Evolutionary conservation across 495 filamentous ascomycete genomes (phyloP).

Genomic region (Cercophora scortea): DNA sequence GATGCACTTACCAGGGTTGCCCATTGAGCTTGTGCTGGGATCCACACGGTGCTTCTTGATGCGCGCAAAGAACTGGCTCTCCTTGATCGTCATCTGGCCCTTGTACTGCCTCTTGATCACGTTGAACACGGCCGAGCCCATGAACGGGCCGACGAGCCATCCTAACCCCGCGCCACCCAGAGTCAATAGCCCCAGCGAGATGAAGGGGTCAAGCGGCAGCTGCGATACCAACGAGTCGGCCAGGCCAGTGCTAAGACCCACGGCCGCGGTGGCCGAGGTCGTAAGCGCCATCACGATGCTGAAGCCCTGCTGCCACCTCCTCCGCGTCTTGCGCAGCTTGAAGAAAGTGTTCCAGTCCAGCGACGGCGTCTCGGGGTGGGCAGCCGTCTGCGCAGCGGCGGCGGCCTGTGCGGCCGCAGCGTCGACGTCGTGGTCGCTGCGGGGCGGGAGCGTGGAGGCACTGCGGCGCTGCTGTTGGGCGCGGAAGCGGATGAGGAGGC

Average conservation of each 20-base stretch:
- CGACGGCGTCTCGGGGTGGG: constrained; percentile 16
- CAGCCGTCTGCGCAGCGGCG: constrained; percentile 13
- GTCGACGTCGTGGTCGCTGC: constrained; percentile 18
- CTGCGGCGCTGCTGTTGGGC: constrained; percentile 2
- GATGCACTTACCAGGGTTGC: constrained; percentile 46
- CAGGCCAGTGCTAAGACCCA: constrained; percentile 54
- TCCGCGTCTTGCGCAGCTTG: constrained; percentile 73
- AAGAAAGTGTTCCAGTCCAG: constrained; percentile 95
- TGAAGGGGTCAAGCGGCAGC: constrained; percentile 73
- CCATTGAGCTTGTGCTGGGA: constrained; percentile 50
- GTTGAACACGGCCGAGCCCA: constrained; percentile 73
- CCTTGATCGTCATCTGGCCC: constrained; percentile 69
- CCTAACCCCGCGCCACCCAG: constrained; percentile 65
- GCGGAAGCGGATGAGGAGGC: constrained; percentile 6
- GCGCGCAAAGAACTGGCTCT: constrained; percentile 80
- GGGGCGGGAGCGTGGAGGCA: constrained; percentile 4
- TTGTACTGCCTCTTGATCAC: constrained; percentile 56
- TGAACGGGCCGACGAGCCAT: constrained; percentile 76
- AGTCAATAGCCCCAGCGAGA: constrained; percentile 71
- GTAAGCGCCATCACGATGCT: constrained; percentile 57
- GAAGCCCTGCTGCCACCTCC: constrained; percentile 70
- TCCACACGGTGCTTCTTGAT: constrained; percentile 89
- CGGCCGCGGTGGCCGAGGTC: constrained; percentile 52
- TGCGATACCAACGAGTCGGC: constrained; percentile 60
- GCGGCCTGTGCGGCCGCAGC: constrained; percentile 14